Evolutionary conservation across 495 filamentous ascomycete genomes (phyloP).

Genomic region (Amphirosellinia nigrospora): DNA sequence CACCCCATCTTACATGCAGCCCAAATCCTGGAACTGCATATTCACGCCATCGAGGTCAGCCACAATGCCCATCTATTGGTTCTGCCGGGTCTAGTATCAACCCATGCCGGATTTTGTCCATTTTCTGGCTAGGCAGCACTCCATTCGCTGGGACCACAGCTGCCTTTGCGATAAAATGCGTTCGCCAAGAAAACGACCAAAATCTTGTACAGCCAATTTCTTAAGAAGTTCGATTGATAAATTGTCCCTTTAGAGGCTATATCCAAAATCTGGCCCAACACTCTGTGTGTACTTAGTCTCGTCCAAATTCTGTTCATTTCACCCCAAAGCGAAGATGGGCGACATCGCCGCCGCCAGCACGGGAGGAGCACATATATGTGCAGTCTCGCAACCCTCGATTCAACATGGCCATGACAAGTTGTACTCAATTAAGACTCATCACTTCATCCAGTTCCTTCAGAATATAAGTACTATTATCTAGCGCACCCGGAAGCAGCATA

Average conservation of each 20-base stretch:
- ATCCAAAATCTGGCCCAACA: neutral
- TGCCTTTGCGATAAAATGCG: no score
- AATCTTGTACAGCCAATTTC: neutral
- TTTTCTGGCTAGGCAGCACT: neutral
- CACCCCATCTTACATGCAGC: neutral
- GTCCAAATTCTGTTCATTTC: neutral
- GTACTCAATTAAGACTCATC: neutral
- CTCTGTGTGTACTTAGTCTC: neutral
- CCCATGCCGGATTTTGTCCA: neutral
- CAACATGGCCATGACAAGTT: neutral
- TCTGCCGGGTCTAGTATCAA: neutral
- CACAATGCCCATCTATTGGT: neutral
- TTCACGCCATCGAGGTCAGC: neutral
- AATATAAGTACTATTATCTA: neutral
- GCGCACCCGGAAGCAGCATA: neutral
- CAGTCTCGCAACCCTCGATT: neutral
- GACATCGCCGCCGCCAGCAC: neutral
- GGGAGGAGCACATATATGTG: slow-evolving; percentile 3
- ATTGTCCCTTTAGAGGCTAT: neutral
- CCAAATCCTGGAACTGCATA: neutral
- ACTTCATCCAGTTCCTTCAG: neutral
- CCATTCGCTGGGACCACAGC: neutral
- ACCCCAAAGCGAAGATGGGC: neutral
- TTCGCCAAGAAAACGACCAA: neutral
- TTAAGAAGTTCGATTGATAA: neutral